These are phyloP conservation scores for Ceratocystis alfenasii DNA, from an alignment of 2,329 filamentous ascomycete species.

Conservation along the genomic window DNA sequence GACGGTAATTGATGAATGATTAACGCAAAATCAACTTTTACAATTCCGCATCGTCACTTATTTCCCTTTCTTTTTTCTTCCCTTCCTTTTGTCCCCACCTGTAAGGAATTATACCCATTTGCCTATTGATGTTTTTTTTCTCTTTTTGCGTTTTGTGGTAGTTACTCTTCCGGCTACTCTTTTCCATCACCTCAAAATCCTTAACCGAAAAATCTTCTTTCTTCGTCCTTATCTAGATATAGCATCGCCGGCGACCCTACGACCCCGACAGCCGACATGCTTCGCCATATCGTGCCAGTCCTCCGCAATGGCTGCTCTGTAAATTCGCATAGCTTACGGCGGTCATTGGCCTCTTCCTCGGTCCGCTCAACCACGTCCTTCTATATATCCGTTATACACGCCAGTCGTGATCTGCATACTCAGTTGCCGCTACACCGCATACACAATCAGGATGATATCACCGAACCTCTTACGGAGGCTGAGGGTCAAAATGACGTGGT, in stretches of 20 bases:
- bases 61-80: background rate
- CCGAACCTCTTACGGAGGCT: constrained; percentile 1
- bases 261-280: constrained; percentile 6
- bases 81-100: background rate
- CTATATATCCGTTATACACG: constrained; percentile 3
- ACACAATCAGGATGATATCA: constrained; percentile 19
- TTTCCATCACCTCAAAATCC: background rate
- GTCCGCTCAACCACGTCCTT: background rate
- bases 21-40: background rate
- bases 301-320: constrained; percentile 17
- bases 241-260: background rate
- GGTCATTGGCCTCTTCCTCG: background rate
- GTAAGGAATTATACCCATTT: background rate
- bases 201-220: background rate
- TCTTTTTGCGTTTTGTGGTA: background rate
- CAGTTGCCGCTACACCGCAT: background rate
- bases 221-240: too few relatives aligned
- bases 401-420: constrained; percentile 2
- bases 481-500: background rate
- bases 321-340: background rate
- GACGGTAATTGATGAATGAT: background rate
- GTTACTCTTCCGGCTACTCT: background rate
- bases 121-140: too few relatives aligned
- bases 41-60: background rate
- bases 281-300: constrained; percentile 22